Percentiles rank a stretch among this genome's conserved stretches.
phyloP scores from a whole-genome alignment of 768 basidiomycete genomes.

The Leccinum arenicola region DNA sequence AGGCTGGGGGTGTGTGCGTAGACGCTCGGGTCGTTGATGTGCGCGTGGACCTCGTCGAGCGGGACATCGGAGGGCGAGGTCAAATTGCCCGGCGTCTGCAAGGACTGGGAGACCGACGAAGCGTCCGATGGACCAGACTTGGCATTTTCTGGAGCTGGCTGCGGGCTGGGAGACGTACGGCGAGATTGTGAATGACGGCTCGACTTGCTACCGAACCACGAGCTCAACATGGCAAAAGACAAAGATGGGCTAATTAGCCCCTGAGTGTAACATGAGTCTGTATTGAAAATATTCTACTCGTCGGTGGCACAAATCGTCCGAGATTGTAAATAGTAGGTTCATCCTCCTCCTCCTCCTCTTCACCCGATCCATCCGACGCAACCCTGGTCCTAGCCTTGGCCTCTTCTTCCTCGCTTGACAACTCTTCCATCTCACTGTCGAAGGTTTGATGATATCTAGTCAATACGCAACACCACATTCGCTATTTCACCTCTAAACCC shows the following conservation, averaged over 20 bases:
- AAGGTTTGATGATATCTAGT: slow-evolving; percentile 8
- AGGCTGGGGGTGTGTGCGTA: slow-evolving; percentile 20
- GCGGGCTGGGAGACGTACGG: slow-evolving; percentile 4
- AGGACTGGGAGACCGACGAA: slow-evolving; percentile 19
- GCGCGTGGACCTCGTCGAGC: slow-evolving; percentile 22
- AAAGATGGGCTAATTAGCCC: slow-evolving; percentile 9
- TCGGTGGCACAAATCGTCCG: slow-evolving; percentile 31
- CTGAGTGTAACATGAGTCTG: background rate
- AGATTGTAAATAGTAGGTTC: background rate
- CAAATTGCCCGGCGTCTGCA: slow-evolving; percentile 11
- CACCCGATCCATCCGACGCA: slow-evolving; percentile 18
- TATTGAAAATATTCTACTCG: slow-evolving; percentile 6
- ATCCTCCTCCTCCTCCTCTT: slow-evolving; percentile 8
- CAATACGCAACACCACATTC: slow-evolving; percentile 25
- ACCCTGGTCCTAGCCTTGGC: background rate
- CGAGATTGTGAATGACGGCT: slow-evolving; percentile 19
- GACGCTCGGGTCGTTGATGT: slow-evolving; percentile 25
- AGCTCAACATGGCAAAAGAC: slow-evolving; percentile 24
- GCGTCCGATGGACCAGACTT: slow-evolving; percentile 8
- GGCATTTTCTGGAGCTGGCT: background rate
- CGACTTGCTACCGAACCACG: slow-evolving; percentile 32
- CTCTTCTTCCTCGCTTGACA: slow-evolving; percentile 12
- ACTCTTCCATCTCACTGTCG: slow-evolving; percentile 14
- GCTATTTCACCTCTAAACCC: slow-evolving; percentile 36
- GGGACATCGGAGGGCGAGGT: slow-evolving; percentile 21